Evolutionary conservation across 345 rosid genomes (phyloP), one percentile per base, ranked within the genome.

Genomic region (Bruguiera gymnorhiza): DNA sequence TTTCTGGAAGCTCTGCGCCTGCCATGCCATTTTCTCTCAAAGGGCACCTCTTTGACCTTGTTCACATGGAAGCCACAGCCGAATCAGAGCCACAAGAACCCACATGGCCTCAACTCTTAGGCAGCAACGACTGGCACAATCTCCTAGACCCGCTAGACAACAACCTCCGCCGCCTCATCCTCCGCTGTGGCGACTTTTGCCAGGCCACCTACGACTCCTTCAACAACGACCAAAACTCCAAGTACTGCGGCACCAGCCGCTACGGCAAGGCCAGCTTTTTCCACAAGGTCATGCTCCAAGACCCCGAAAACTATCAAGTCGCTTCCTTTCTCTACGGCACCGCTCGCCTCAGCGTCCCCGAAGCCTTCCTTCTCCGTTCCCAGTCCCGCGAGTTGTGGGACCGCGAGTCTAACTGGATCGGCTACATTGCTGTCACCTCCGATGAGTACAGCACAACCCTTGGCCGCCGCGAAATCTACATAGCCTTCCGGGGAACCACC

Each of bases 371-470:
- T 58, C 88, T 91, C 75, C 92, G 65, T 63, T 86, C 97, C 6
- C 76, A 50, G 48, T 86, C 97, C 6, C 80, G 94, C 4, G 97
- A 91, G 37, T 79, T 90, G 6, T 89, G 98, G 92, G 98, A 93
- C 81, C 88, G 94, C n/a, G 98, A 93, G 71, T 87, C 97, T 20
- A 93, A 93, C 82, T 93, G 98, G 98, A 86, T 93, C 37, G 97
- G 97, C 61, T 93, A 86, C 84, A 83, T 91, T 60, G 90, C 92
- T 21, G 87, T 88, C 3, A 85, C 91, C 54, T 74, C 89, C 20
- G 94, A 93, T 31, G 91, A 86, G 55, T 71, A 60, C 4, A 70
- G 80, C 7, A 65, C 67, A 62, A 24, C 78, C 21, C 73, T 84
- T 8, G 94, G 92, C 37, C 88, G 92, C 36, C 93, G 97, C 32